phyloP scores from a whole-genome alignment of 1,284 basidiomycete species.

The Mycena sp. region DNA sequence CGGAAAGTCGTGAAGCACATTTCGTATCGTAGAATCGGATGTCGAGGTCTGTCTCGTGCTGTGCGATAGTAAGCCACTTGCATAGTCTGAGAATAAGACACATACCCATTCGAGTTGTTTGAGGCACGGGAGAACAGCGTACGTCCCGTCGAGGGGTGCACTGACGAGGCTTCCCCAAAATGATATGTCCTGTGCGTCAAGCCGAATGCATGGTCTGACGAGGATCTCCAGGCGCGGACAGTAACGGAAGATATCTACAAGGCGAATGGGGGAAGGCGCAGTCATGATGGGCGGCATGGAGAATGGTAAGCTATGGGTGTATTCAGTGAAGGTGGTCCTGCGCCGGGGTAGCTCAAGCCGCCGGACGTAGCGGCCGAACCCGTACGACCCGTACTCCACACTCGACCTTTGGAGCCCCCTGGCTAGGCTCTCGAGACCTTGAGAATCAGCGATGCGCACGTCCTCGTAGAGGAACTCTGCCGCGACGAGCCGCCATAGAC shows the following conservation, averaged over 20 bases:
- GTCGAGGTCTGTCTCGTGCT: conserved; percentile 19
- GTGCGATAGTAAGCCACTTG: no score
- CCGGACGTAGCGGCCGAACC: conserved; percentile 13
- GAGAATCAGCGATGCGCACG: conserved; percentile 11
- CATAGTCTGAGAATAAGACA: not conserved
- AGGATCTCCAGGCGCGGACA: conserved; percentile 18
- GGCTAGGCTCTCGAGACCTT: conserved; percentile 4
- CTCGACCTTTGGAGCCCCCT: conserved; percentile 9
- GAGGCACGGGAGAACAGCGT: not conserved
- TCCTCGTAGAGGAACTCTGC: conserved; percentile 25
- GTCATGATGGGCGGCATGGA: not conserved
- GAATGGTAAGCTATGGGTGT: not conserved
- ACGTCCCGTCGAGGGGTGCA: not conserved
- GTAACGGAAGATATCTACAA: not conserved
- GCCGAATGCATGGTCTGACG: conserved; percentile 15
- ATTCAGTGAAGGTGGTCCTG: not conserved
- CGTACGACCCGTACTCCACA: not conserved
- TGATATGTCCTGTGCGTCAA: conserved; percentile 4
- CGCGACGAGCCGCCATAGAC: conserved; percentile 1
- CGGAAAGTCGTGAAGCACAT: conserved; percentile 1
- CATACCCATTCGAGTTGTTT: conserved; percentile 17
- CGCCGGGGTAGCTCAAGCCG: conserved; percentile 16
- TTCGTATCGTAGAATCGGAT: conserved; percentile 10
- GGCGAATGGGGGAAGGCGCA: not conserved
- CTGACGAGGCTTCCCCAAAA: conserved; percentile 19